Conservation (phyloP, 2,329 filamentous ascomycete species). For the Coleophoma cylindrospora region DNA sequence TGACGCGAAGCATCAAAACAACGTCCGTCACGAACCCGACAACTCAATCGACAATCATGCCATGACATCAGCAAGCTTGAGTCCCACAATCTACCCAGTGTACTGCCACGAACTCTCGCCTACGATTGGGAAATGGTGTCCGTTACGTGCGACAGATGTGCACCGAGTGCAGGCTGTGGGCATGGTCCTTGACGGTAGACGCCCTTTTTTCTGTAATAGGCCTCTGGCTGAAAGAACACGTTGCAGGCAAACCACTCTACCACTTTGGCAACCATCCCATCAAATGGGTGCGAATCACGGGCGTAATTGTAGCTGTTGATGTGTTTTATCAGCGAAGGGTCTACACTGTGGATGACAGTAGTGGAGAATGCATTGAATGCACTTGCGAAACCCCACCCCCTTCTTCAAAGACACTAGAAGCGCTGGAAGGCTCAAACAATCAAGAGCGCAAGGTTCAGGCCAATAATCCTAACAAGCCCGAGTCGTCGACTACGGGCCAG, state of each 20-base stretch:
- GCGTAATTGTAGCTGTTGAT: conserved; percentile 61
- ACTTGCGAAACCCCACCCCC: conserved; percentile 10
- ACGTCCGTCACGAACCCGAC: background rate
- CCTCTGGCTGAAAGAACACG: background rate
- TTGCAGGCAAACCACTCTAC: conserved; percentile 48
- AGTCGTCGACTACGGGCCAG: conserved; percentile 9
- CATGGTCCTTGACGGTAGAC: conserved; percentile 47
- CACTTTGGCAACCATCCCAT: conserved; percentile 73
- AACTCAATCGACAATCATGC: conserved; percentile 30
- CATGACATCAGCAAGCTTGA: conserved; percentile 37
- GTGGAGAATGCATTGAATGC: conserved; percentile 50
- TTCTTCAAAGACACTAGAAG: background rate
- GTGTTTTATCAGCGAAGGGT: conserved; percentile 40
- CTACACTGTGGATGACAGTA: conserved; percentile 62
- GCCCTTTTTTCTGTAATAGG: background rate
- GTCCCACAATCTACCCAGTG: conserved; percentile 46
- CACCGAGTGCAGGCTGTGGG: conserved; percentile 38
- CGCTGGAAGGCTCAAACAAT: background rate
- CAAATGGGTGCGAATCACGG: conserved; percentile 67
- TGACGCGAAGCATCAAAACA: background rate
- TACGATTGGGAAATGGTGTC: conserved; percentile 55
- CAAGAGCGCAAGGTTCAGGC: background rate
- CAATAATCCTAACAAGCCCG: background rate
- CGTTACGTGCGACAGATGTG: conserved; percentile 47
- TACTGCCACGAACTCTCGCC: conserved; percentile 61